Conservation (phyloP, 129 eudicot species). For the Cynara cardunculus region DNA sequence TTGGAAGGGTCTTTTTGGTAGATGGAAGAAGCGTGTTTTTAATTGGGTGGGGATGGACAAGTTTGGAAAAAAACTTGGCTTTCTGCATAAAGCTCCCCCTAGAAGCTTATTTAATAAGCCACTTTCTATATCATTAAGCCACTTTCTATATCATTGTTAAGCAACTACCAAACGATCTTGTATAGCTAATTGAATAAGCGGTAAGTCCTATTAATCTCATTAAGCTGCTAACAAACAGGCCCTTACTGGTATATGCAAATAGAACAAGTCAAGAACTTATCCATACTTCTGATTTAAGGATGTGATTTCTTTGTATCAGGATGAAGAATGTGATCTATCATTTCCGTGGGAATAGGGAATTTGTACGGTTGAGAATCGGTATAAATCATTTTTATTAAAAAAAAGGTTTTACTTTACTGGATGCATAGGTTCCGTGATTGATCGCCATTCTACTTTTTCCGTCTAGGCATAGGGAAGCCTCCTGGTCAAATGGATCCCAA, state of each 20-base stretch:
- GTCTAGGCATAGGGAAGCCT: slow-evolving; percentile 82
- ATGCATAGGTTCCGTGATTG: not conserved
- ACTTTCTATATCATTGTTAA: too few species aligned
- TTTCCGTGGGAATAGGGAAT: slow-evolving; percentile 74
- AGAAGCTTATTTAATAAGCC: too few species aligned
- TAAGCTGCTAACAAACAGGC: too few species aligned
- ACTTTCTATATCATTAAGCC: too few species aligned
- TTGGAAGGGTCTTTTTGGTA: too few species aligned
- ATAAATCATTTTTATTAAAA: not conserved
- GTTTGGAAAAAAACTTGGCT: too few species aligned
- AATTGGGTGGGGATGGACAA: too few species aligned
- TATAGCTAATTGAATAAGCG: too few species aligned
- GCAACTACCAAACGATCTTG: too few species aligned
- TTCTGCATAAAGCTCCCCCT: too few species aligned
- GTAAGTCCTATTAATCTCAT: too few species aligned
- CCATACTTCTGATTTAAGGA: not conserved
- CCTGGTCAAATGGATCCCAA: slow-evolving; percentile 98
- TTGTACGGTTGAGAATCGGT: slow-evolving; percentile 87
- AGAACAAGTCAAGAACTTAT: not conserved
- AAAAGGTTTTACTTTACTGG: not conserved
- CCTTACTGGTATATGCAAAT: not conserved
- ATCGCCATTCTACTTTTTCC: not conserved
- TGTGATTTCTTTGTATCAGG: slow-evolving; percentile 27
- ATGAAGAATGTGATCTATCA: slow-evolving; percentile 79
- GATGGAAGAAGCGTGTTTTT: too few species aligned